Evolutionary conservation across 352 stramenopile species (phyloP).

Genomic region (Peronospora farinosa): DNA sequence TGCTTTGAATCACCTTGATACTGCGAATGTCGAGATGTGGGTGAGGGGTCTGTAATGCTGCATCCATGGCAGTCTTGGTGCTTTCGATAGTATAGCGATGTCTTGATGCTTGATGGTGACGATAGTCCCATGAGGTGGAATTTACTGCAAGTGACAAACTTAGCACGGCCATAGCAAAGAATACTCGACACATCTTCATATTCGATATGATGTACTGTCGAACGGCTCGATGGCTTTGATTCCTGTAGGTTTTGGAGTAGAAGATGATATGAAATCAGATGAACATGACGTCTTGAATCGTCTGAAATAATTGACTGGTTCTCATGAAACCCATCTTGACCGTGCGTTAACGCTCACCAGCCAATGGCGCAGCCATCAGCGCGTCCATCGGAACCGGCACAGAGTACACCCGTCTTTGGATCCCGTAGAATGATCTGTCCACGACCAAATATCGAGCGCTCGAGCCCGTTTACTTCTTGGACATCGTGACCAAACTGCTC

Average conservation of each 20-base stretch:
- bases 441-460: slow-evolving; percentile 58
- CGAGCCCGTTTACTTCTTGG: slow-evolving; percentile 21
- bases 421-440: slow-evolving; percentile 85
- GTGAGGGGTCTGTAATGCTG: slow-evolving; percentile 19
- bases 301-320: too few relatives aligned
- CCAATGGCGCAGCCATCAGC: slow-evolving; percentile 92
- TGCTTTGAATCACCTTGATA: slow-evolving; percentile 19
- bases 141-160: slow-evolving; percentile 2
- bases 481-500: slow-evolving; percentile 69
- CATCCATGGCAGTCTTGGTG: slow-evolving; percentile 25
- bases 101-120: slow-evolving; percentile 16
- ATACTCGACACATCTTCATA: slow-evolving; percentile 17
- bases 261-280: neutral
- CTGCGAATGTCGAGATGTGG: slow-evolving; percentile 28
- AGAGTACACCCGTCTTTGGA: slow-evolving; percentile 83
- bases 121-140: slow-evolving; percentile 1
- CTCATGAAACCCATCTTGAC: too few relatives aligned
- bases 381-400: slow-evolving; percentile 91
- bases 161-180: slow-evolving; percentile 3
- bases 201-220: neutral
- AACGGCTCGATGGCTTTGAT: too few relatives aligned
- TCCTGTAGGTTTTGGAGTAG: slow-evolving; percentile 14
- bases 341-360: slow-evolving; percentile 31
- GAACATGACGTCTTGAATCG: too few relatives aligned
- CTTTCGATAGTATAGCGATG: slow-evolving; percentile 33